These are phyloP conservation scores for Tulasnella sp. DNA, from an alignment of 768 basidiomycete genomes.

Conservation along the genomic window DNA sequence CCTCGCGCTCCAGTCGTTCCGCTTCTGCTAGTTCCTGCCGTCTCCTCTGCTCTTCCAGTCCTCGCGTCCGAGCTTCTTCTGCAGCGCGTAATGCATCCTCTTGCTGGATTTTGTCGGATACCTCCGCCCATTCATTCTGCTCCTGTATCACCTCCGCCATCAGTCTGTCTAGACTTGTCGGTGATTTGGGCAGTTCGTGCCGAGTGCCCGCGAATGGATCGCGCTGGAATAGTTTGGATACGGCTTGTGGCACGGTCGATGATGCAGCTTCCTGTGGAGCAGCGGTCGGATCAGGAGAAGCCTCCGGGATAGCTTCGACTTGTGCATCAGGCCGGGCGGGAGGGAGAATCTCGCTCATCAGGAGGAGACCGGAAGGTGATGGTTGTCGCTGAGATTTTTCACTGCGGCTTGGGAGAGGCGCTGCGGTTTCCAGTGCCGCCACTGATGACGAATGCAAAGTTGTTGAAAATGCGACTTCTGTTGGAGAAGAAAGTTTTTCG, in stretches of 20 bases:
- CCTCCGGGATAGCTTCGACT: neutral
- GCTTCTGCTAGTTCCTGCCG: neutral
- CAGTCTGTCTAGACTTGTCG: neutral
- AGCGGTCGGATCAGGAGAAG: neutral
- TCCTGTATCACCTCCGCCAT: neutral
- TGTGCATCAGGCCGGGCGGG: neutral
- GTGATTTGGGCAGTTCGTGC: neutral
- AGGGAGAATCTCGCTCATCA: neutral
- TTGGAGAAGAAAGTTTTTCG: neutral
- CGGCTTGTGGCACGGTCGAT: neutral
- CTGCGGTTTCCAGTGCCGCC: neutral
- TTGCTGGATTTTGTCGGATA: neutral
- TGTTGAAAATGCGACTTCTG: neutral
- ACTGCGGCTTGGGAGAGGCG: neutral
- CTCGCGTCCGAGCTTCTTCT: neutral
- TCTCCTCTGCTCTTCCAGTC: neutral
- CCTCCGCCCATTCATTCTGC: constrained; percentile 4
- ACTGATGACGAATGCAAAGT: neutral
- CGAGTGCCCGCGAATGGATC: neutral
- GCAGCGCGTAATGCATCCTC: neutral
- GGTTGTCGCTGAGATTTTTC: neutral
- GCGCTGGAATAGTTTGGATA: neutral
- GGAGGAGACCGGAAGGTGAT: neutral
- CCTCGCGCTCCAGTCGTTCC: neutral
- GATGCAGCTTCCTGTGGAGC: neutral